These are phyloP conservation scores for Phylloporus sp. DNA, from an alignment of 768 basidiomycete species.

Conservation along the genomic window DNA sequence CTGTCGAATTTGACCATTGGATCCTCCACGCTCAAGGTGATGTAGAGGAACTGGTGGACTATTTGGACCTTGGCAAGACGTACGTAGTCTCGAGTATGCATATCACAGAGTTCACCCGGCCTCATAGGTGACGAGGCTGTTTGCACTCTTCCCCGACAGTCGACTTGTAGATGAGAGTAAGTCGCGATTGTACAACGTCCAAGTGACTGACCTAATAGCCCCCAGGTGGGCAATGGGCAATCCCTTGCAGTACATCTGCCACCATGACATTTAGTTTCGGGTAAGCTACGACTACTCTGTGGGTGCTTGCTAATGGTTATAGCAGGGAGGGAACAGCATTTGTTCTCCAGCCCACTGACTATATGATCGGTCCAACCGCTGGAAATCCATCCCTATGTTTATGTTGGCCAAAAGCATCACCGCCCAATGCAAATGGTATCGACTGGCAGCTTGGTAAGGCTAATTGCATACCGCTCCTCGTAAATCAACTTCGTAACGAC, in stretches of 20 bases:
- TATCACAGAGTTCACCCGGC: not conserved
- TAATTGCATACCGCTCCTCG: not conserved
- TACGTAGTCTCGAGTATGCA: slow-evolving; percentile 29
- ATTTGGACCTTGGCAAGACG: slow-evolving; percentile 77
- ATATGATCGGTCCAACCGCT: slow-evolving; percentile 65
- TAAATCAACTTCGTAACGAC: not conserved
- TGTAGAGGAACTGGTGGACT: slow-evolving; percentile 65
- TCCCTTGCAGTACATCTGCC: slow-evolving; percentile 63
- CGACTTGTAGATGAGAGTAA: slow-evolving; percentile 64
- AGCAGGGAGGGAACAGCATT: slow-evolving; percentile 38
- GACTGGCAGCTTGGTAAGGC: slow-evolving; percentile 79
- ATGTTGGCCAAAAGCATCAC: slow-evolving; percentile 66
- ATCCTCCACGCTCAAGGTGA: slow-evolving; percentile 1
- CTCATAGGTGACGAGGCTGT: slow-evolving; percentile 62
- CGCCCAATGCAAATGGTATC: slow-evolving; percentile 68
- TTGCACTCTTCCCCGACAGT: slow-evolving; percentile 53
- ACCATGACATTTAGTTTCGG: slow-evolving; percentile 68
- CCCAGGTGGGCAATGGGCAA: slow-evolving; percentile 65
- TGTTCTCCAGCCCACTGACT: slow-evolving; percentile 69
- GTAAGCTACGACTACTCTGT: slow-evolving; percentile 34
- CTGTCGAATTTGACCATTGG: not conserved
- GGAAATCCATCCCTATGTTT: slow-evolving; percentile 67
- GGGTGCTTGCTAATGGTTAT: not conserved
- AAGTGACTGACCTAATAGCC: not conserved
- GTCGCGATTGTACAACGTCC: slow-evolving; percentile 12